Base-by-base conservation (phyloP, 352 stramenopile species). In the Phytophthora pseudosyringae region DNA sequence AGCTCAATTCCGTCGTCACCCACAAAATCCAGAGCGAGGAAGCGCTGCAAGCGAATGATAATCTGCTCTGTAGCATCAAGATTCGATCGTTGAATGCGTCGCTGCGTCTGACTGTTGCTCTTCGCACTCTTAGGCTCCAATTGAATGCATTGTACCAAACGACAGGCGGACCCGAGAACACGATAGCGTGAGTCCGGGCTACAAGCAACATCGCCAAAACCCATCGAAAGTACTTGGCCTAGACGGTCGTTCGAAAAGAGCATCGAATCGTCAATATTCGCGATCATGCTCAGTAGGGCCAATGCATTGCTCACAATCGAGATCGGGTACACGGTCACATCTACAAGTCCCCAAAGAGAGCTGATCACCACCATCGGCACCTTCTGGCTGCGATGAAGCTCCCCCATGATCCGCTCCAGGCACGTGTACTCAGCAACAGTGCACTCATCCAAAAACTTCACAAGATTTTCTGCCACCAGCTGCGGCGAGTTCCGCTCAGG, bases 51-150 rank as follows among this genome's bases (percentile, higher is more conserved):
- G 8, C 90, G 81, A 67, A 94, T 82, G 2, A 97, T 93, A 26
- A 98, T 95, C 18, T 91, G 77, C 57, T 97, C 89, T 15, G 97
- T 83, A 28, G 92, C 82, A 16, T 98, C 81, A 31, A 93, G 82
- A 40, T 94, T 97, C 5, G 91, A 86, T 39, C 77, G 77, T 35
- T 89, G 73, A 21, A 90, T 78, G 18, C 77, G 75, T 46, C 81
- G 69, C 16, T 80, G 74, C 3, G 68, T 78, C 60, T 72, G 69
- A 36, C 79, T 78, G 43, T 60, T 86, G 32, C 55, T 67, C 38
- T 78, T 77, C 21, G 33, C 65, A 29, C 52, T 75, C 21, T 83
- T 88, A 2, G 74, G 65, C 49, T 89, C 78, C 39, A 87, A 59
- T 40, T 88, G 76, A 53, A 93, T 71, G 35, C 78, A 80, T 58